phyloP scores from a whole-genome alignment of 441 rosid genomes.

The Mallotus japonicus region DNA sequence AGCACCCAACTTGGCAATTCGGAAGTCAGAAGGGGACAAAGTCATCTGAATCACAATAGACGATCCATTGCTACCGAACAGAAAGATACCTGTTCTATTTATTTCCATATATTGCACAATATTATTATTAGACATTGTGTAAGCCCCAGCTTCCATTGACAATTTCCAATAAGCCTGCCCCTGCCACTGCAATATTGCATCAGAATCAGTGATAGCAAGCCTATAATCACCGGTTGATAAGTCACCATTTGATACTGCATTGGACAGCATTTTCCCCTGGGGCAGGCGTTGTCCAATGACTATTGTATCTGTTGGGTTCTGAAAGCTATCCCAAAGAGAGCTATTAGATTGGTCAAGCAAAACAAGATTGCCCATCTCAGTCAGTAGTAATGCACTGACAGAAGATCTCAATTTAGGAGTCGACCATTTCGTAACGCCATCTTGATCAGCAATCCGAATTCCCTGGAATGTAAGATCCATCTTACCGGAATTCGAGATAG shows the following conservation, averaged over 20 bases:
- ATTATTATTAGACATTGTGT: slow-evolving; percentile 36
- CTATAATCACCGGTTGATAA: slow-evolving; percentile 62
- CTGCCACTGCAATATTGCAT: slow-evolving; percentile 55
- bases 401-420: slow-evolving; percentile 55
- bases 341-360: slow-evolving; percentile 52
- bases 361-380: slow-evolving; percentile 73
- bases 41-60: slow-evolving; percentile 39
- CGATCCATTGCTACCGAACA: slow-evolving; percentile 62
- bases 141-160: slow-evolving; percentile 55
- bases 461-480: slow-evolving; percentile 60
- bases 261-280: slow-evolving; percentile 37
- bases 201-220: slow-evolving; percentile 44
- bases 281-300: slow-evolving; percentile 61
- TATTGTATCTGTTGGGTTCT: slow-evolving; percentile 66
- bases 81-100: slow-evolving; percentile 54
- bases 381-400: slow-evolving; percentile 46
- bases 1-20: slow-evolving; percentile 49
- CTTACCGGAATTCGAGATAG: slow-evolving; percentile 58
- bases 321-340: slow-evolving; percentile 83
- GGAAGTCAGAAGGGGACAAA: slow-evolving; percentile 47
- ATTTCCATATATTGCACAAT: slow-evolving; percentile 53
- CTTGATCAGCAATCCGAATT: slow-evolving; percentile 48
- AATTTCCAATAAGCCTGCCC: slow-evolving; percentile 68
- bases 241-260: slow-evolving; percentile 44
- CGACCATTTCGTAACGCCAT: slow-evolving; percentile 53